Evolutionary conservation across 2,329 filamentous ascomycete genomes (phyloP).

Genomic region (Xylaria sp.): DNA sequence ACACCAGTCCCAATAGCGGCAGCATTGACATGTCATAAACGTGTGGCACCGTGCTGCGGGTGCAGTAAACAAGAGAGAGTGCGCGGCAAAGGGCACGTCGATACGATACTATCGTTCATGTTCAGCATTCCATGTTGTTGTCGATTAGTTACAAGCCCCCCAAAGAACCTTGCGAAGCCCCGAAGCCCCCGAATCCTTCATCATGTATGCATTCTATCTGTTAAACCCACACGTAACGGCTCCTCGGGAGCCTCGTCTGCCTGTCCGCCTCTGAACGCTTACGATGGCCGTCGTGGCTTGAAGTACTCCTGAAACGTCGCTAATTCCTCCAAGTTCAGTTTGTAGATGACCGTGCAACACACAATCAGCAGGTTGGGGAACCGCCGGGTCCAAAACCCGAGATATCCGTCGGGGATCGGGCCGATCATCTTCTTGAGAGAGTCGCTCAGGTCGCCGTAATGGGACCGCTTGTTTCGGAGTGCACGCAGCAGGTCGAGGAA

Average conservation of each 20-base stretch:
- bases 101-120: too few species aligned
- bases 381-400: slow-evolving; percentile 79
- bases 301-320: slow-evolving; percentile 76
- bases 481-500: slow-evolving; percentile 88
- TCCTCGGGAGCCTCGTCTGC: neutral
- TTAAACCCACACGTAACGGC: neutral
- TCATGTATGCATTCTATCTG: neutral
- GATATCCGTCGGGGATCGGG: slow-evolving; percentile 76
- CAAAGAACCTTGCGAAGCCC: too few species aligned
- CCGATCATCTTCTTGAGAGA: slow-evolving; percentile 74
- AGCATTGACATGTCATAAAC: too few species aligned
- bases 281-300: slow-evolving; percentile 40
- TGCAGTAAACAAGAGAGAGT: too few species aligned
- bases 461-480: slow-evolving; percentile 93
- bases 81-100: too few species aligned
- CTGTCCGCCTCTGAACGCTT: neutral
- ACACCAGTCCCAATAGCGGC: too few species aligned
- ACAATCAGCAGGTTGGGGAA: slow-evolving; percentile 81
- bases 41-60: too few species aligned
- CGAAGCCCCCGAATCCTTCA: neutral
- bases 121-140: too few species aligned
- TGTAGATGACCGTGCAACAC: slow-evolving; percentile 77
- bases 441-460: slow-evolving; percentile 95
- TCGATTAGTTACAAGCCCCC: too few species aligned
- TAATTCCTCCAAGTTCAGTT: slow-evolving; percentile 65